Evolutionary conservation across 2,329 filamentous ascomycete genomes (phyloP), one percentile per base, ranked within the genome.

Genomic region (Talaromyces funiculosus): DNA sequence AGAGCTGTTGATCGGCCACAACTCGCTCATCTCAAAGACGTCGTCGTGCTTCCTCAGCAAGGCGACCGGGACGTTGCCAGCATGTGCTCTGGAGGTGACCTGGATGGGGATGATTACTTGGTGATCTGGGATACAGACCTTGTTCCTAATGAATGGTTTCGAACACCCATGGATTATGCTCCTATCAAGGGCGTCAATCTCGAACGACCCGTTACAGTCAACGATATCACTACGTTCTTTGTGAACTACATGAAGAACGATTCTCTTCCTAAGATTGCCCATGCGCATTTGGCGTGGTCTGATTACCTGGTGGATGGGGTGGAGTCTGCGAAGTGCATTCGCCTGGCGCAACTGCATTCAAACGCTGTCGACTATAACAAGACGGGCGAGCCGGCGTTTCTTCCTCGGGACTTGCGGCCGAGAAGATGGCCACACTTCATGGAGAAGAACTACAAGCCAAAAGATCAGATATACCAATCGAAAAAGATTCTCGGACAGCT

Each of bases 21-120:
- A n/a, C 78, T 99, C 3, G 84, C 81, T 49, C 90, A 97, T 67
- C 80, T 97, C 3, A 87, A 84, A 60, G 87, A 97, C 69, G 90
- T 95, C 0, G 87, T 97, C 1, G 92, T 97, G 0, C 88, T 99
- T 53, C 90, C 94, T 0, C 85, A 90, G 37, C 87, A 80, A 0
- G 93, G 93, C 0, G 91, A 97, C 69, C 82, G 89, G 16, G 91
- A 96, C 64, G 77, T 99, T 22, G 86, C 92, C 0, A 92, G 89
- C 68, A 97, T 97, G 93, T 92, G 94, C 64, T 96, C 94, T 3
- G 94, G 94, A 1, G 94, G 94, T 0, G 94, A 99, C 69, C 82
- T 99, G 0, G 94, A 99, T 69, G 94, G 94, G 0, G 94, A 99
- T 68, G 94, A 99, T 70, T 99, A 92, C 71, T 87, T 97, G 59